Percentiles rank a stretch among this genome's conserved stretches.
Conservation (phyloP, 2,329 filamentous ascomycete genomes). For the Ophiosphaerella narmari region DNA sequence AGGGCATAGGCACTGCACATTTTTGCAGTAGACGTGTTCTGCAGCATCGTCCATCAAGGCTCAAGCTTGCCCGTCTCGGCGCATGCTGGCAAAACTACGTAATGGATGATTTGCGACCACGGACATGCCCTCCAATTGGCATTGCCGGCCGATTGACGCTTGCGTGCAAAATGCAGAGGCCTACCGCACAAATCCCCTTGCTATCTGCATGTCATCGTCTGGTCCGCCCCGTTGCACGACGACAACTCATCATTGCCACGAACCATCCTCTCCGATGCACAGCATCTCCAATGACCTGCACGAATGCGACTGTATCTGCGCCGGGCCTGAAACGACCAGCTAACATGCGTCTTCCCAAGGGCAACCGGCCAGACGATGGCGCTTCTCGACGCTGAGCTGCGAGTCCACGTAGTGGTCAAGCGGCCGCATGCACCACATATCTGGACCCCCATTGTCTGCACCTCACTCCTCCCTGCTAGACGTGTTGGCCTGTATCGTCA, state of each 20-base stretch:
- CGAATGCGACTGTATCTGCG: conserved; percentile 31
- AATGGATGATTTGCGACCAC: conserved; percentile 24
- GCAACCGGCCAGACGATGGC: conserved; percentile 19
- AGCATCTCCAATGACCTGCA: conserved; percentile 32
- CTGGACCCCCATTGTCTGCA: conserved; percentile 16
- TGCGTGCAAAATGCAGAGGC: conserved; percentile 4
- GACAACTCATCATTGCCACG: conserved; percentile 29
- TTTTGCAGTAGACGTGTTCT: neutral
- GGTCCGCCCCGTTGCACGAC: conserved; percentile 12
- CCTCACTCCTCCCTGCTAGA: conserved; percentile 30
- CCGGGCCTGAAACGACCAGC: conserved; percentile 25
- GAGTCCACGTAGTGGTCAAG: conserved; percentile 33
- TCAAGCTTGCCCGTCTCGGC: conserved; percentile 7
- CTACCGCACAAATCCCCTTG: conserved; percentile 12
- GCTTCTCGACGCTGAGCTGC: conserved; percentile 20
- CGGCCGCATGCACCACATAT: conserved; percentile 26
- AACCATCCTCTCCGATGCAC: conserved; percentile 29
- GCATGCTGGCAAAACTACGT: conserved; percentile 17
- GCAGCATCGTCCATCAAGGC: neutral
- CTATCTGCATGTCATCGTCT: conserved; percentile 17
- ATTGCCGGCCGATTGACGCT: conserved; percentile 2
- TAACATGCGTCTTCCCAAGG: conserved; percentile 19
- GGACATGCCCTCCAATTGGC: conserved; percentile 25
- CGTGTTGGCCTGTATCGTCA: conserved; percentile 25
- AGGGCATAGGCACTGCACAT: neutral